Base-by-base conservation (phyloP, 2,329 filamentous ascomycete genomes). In the Monilinia fructigena region DNA sequence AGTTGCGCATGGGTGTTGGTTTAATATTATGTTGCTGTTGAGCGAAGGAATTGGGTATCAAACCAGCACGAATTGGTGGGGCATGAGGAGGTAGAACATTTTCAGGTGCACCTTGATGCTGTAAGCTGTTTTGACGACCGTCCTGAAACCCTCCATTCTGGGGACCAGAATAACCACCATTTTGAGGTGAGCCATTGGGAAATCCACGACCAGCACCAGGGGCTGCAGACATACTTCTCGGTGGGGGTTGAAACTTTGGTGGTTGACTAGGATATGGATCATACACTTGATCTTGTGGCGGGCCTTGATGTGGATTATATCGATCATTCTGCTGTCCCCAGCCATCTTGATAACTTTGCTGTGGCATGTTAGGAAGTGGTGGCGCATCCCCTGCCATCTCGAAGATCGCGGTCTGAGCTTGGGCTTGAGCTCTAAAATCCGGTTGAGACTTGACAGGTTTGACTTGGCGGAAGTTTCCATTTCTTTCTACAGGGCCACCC, bases 331-430 rank as follows among this genome's bases (percentile, higher is more conserved):
- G 70, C 45, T 67, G 68, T 31, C 63, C 72, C 68, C 75, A 75
- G 65, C 73, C 70, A 66, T 75, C 69, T 55, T 65, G 64, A 63
- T 62, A 63, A 45, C 55, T 55, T 55, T 69, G 67, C 66, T 71
- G 71, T 72, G 80, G 14, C 28, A 66, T 68, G 68, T 68, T 69
- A 47, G 87, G 86, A 40, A 88, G 77, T 3, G 81, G 79, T 28
- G 85, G 86, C 26, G 82, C 80, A 71, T 91, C 87, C 35, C 80
- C 83, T 2, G 85, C 87, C 83, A 93, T 89, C 73, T 92, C 91
- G 71, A 92, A 92, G 1, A 90, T 83, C 11, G 89, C 90, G 2
- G 86, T 82, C 72, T 90, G 86, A 4, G 84, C 82, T 70, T 86
- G 82, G 18, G 70, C 72, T 67, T 67, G 68, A 53, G 69, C 72